Percentiles rank a stretch among this genome's conserved stretches.
Evolutionary conservation across 1,284 basidiomycete species (phyloP).

Genomic region (Coniophora puteana): DNA sequence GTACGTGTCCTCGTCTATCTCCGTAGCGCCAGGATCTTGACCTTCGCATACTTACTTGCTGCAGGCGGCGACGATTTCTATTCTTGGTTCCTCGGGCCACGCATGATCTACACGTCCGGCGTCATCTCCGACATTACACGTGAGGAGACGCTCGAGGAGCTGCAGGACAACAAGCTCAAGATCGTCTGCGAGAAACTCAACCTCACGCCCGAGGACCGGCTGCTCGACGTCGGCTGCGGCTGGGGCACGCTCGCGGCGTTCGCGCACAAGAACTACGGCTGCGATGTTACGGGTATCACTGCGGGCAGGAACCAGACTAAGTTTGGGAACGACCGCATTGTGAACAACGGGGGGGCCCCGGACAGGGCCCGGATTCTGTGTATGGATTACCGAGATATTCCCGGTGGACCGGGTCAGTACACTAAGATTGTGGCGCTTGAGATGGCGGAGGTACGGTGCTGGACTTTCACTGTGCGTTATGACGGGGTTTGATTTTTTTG

Average conservation of each 20-base stretch:
- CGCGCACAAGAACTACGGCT: slow-evolving; percentile 92
- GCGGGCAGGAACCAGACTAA: slow-evolving; percentile 83
- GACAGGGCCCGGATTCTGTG: slow-evolving; percentile 85
- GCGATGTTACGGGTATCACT: slow-evolving; percentile 90
- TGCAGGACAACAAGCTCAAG: slow-evolving; percentile 96
- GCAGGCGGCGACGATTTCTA: slow-evolving; percentile 79
- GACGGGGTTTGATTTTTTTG: slow-evolving; percentile 5
- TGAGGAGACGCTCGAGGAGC: slow-evolving; percentile 86
- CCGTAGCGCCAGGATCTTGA: background rate
- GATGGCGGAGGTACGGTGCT: slow-evolving; percentile 80
- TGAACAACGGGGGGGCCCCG: slow-evolving; percentile 69
- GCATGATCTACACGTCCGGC: slow-evolving; percentile 95
- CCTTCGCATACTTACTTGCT: no score
- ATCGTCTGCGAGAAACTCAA: slow-evolving; percentile 91
- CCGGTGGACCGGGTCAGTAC: slow-evolving; percentile 70
- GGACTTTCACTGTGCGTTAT: background rate
- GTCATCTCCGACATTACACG: slow-evolving; percentile 73
- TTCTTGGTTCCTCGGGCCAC: slow-evolving; percentile 77
- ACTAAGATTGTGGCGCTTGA: slow-evolving; percentile 93
- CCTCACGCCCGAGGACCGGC: slow-evolving; percentile 73
- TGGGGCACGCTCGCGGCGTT: slow-evolving; percentile 93
- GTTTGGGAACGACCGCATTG: slow-evolving; percentile 85
- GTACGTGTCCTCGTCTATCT: slow-evolving; percentile 27
- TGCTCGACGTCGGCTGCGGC: slow-evolving; percentile 91
- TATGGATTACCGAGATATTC: slow-evolving; percentile 89